Evolutionary conservation across 228 moss, liverwort and hornwort genomes (phyloP).

Genomic region (Sphagnum magellanicum): DNA sequence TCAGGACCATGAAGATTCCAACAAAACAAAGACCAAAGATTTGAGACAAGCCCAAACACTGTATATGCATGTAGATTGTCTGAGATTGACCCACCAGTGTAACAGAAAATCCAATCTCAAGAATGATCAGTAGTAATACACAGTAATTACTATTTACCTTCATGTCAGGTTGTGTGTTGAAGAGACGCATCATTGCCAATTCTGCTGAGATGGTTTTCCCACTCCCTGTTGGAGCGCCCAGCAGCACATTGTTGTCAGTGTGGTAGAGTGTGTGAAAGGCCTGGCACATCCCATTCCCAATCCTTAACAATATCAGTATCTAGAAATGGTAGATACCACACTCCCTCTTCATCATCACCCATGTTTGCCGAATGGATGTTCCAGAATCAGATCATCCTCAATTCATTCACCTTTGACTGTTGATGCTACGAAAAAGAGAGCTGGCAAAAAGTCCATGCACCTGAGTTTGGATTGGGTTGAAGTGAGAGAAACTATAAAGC

Average conservation of each 20-base stretch:
- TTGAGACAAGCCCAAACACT: too few species aligned
- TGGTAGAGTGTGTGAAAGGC: conserved; percentile 94
- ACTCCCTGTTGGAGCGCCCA: conserved; percentile 98
- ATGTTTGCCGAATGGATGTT: too few species aligned
- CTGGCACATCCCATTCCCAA: conserved; percentile 25
- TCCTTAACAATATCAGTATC: too few species aligned
- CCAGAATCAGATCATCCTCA: too few species aligned
- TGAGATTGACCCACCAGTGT: too few species aligned
- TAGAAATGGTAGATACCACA: background rate
- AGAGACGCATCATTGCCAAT: conserved; percentile 83
- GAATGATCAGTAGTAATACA: too few species aligned
- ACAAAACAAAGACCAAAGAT: too few species aligned
- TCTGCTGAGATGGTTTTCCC: conserved; percentile 98
- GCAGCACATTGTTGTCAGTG: conserved; percentile 84
- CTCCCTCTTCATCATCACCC: background rate
- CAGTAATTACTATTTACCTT: conserved; percentile 34
- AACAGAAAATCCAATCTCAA: too few species aligned
- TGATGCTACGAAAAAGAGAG: too few species aligned
- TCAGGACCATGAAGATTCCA: too few species aligned
- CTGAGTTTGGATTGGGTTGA: conserved; percentile 99
- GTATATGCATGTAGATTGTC: too few species aligned
- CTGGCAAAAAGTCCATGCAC: conserved; percentile 11
- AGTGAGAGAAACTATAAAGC: conserved; percentile 91
- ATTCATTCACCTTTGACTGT: too few species aligned
- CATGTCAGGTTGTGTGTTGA: conserved; percentile 89